Base-by-base conservation (phyloP, 1,139 yeast genomes). In the Pichia sp. region DNA sequence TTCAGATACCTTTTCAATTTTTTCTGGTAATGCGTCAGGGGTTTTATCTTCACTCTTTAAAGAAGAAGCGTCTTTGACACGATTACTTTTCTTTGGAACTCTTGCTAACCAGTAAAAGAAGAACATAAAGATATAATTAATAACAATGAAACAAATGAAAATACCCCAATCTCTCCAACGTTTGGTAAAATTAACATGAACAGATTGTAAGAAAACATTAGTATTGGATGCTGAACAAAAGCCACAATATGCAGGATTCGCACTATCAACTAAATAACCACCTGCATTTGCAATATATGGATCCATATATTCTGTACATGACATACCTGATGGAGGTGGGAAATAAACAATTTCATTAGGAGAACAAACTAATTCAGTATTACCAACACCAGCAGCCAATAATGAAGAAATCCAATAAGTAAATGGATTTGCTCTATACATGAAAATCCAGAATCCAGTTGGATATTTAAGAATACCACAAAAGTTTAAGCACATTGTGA, bases 81-180 rank as follows among this genome's bases (percentile, higher is more conserved):
- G 59, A 45, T 54, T 58, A 38, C 46, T 41, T 44, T 55, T 55
- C 55, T 59, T 60, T 46, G 62, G 63, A 42, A 60, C 62, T 57
- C 63, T 59, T 25, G 54, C 71, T 40, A 71, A 56, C 69, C 73
- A 75, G 58, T 74, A 75, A 41, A 74, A 58, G 47, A 65, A 56
- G 10, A 70, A 57, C 7, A 76, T 67, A 6, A 62, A 61, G 7
- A 63, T 39, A 37, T 70, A 58, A 58, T 77, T 75, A 62, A 77
- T 71, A 25, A 64, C 65, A 48, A 75, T 68, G 58, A 70, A 79
- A 37, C 69, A 75, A 66, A 75, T 65, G 63, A 78, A 69, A 54
- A 80, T 71, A 46, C 85, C 86, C 59, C 76, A 71, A 62, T 81
- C 75, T 58, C 83, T 70, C 86, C 86, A 80, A 61, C 78, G 69